Percentiles rank a stretch among this genome's conserved stretches.
Evolutionary conservation across 805 yeast genomes (phyloP).

Genomic region (baker's yeast (Saccharomyces cerevisiae)): DNA sequence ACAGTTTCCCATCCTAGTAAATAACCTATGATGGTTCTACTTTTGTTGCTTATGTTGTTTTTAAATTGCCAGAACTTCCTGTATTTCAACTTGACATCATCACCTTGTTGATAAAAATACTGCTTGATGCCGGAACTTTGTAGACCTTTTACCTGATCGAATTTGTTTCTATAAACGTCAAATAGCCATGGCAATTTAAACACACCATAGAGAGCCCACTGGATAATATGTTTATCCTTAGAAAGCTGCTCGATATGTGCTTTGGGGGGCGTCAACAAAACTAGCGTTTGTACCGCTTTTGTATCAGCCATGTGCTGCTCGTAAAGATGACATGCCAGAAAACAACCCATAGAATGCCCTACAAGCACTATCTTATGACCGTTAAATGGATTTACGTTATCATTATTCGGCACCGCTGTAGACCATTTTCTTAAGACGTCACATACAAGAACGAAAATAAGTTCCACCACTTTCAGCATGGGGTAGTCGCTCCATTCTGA

Average conservation of each 20-base stretch:
- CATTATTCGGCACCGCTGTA: conserved; percentile 1
- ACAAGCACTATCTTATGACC: conserved; percentile 12
- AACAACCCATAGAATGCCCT: conserved; percentile 74
- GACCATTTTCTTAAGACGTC: neutral
- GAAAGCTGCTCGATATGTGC: conserved; percentile 14
- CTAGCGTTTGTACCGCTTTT: conserved; percentile 19
- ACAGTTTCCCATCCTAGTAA: conserved; percentile 27
- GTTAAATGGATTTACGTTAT: conserved; percentile 10
- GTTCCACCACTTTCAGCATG: conserved; percentile 10
- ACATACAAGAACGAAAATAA: conserved; percentile 1
- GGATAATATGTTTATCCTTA: conserved; percentile 9
- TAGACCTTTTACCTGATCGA: conserved; percentile 27
- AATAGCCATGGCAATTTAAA: conserved; percentile 20
- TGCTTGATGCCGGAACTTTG: conserved; percentile 25
- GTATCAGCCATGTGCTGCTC: conserved; percentile 19
- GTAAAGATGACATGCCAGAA: conserved; percentile 41
- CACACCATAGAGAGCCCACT: conserved; percentile 9
- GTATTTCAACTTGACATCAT: conserved; percentile 8
- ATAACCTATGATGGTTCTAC: conserved; percentile 23
- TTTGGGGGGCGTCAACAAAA: conserved; percentile 45
- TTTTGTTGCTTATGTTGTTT: conserved; percentile 24
- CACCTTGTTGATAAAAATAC: conserved; percentile 17
- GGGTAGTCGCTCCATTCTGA: conserved; percentile 15
- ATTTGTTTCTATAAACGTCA: conserved; percentile 22
- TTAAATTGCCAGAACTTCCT: conserved; percentile 24